These are phyloP conservation scores for Globisporangium paddicum DNA, from an alignment of 352 stramenopile species.

Conservation along the genomic window DNA sequence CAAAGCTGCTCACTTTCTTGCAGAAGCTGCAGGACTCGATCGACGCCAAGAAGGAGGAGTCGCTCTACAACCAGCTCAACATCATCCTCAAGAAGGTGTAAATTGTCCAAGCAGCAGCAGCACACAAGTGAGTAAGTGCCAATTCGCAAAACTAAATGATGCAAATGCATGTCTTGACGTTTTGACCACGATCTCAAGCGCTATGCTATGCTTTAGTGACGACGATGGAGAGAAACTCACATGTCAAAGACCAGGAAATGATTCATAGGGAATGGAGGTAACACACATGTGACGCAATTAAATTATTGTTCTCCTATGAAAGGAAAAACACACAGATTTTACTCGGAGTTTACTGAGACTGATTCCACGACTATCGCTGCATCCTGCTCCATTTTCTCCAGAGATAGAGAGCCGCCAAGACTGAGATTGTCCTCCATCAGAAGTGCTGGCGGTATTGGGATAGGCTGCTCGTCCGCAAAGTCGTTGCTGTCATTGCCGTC, in stretches of 20 bases:
- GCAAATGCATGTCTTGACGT: constrained; percentile 3
- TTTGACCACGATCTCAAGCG: neutral
- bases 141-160: constrained; percentile 38
- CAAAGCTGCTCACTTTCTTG: constrained; percentile 44
- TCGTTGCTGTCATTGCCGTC: neutral
- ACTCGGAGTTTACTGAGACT: constrained; percentile 1
- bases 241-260: neutral
- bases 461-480: neutral
- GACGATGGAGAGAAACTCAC: neutral
- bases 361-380: neutral
- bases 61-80: constrained; percentile 77
- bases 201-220: neutral
- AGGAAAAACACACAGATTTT: neutral
- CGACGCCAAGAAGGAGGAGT: constrained; percentile 53
- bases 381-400: neutral
- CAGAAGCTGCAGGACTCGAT: constrained; percentile 64
- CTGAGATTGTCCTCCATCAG: neutral
- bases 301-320: neutral
- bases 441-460: neutral
- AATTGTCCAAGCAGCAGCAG: constrained; percentile 2
- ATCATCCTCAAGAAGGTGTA: constrained; percentile 85
- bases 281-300: constrained; percentile 6
- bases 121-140: constrained; percentile 13
- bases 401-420: neutral
- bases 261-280: neutral